Percentiles rank a stretch among this genome's conserved stretches.
These are phyloP conservation scores for Chytriomyces sp. DNA, from an alignment of 192 early-diverging fungal species.

Conservation along the genomic window DNA sequence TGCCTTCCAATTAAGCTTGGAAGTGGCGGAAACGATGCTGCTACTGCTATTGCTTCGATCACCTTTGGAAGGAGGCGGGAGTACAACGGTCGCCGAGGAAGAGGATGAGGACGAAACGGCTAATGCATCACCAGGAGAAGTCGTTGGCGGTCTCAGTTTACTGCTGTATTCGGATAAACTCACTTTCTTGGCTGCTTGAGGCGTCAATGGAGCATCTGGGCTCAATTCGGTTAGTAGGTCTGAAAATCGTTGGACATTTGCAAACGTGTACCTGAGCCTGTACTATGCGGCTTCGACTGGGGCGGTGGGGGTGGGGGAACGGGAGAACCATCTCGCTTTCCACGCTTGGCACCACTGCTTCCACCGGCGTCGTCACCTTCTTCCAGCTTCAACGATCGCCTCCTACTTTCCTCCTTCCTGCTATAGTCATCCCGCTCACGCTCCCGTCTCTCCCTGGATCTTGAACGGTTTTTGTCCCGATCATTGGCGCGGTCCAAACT, in stretches of 20 bases:
- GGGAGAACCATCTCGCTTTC: constrained; percentile 1
- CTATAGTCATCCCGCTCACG: constrained; percentile 5
- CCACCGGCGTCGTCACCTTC: background rate
- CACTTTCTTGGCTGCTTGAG: constrained; percentile 7
- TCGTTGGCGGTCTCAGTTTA: background rate
- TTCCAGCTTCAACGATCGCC: background rate
- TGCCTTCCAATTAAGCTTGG: constrained; percentile 17
- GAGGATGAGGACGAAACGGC: background rate
- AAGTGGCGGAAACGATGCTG: background rate
- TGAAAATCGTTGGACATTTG: too few species aligned
- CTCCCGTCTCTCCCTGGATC: background rate
- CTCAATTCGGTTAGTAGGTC: background rate
- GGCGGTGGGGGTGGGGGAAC: constrained; percentile 1
- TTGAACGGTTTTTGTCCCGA: too few species aligned
- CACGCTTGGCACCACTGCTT: background rate
- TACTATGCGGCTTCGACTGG: too few species aligned
- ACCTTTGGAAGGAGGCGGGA: too few species aligned
- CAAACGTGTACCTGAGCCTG: too few species aligned
- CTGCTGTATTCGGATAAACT: constrained; percentile 19
- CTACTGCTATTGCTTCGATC: too few species aligned
- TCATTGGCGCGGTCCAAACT: too few species aligned
- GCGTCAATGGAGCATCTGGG: background rate
- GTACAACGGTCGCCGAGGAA: too few species aligned
- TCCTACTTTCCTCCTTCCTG: constrained; percentile 1
- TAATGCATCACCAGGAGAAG: background rate